Evolutionary conservation across 192 early-diverging fungal species (phyloP), one percentile per base, ranked within the genome.

Genomic region (Coemansia sp.): DNA sequence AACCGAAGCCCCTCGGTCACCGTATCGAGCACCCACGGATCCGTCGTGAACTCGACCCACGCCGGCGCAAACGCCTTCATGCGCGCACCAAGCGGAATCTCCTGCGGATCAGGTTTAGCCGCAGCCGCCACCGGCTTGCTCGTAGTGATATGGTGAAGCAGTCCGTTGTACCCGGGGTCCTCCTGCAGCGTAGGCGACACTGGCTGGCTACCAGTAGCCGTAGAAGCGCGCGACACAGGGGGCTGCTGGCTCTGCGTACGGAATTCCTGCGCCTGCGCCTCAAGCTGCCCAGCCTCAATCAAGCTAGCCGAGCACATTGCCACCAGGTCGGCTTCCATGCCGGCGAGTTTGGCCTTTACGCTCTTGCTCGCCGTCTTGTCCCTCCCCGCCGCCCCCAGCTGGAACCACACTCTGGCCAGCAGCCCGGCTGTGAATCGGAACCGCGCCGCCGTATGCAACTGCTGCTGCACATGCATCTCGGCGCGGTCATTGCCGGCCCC

Each of bases 281-380:
- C 78, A n/a, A 81, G 55, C 66, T 81, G 73, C 7, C 61, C 60
- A 12, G 78, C 78, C 61, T 81, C 78, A 12, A 72, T 57, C 47
- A 81, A 25, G 9, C 36, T 72, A 9, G 78, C 78, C 42, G 78
- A 71, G 55, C 78, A 81, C 26, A 75, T 23, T 1, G 69, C 58
- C 0, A 75, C 62, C 31, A 81, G 43, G 31, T 75, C 72, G 5
- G 47, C 59, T 36, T 72, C 70, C 13, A 75, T 50, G 0, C 13
- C 36, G 1, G 63, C 59, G 37, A 81, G 55, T 18, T 47, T 61
- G 3, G 26, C 47, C 25, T 56, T 60, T 12, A 66, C 18, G 1
- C 23, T 13, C 35, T 68, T 69, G 62, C 62, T 16, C 0, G 61
- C 60, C 6, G 50, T 61, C 10, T 60, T 63, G 38, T 75, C 73